Evolutionary conservation across 164 flowering plant species (phyloP), one percentile per base, ranked within the genome.

Genomic region (Kingdonia uniflora): DNA sequence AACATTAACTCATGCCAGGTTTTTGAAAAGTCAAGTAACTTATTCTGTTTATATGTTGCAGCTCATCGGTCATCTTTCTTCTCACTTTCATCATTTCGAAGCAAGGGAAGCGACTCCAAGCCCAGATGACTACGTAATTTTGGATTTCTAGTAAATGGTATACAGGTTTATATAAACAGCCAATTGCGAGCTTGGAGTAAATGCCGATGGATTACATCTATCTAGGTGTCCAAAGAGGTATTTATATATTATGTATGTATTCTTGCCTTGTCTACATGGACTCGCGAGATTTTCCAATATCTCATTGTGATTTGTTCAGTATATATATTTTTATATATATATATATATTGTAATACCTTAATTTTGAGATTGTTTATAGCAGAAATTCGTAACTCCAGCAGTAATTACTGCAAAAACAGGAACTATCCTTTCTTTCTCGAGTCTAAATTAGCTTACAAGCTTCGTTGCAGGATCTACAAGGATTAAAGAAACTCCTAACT

Each of bases 1-100:
- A n/a, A 20, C 23, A 6, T 14, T 6, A 37, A 37, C 40, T 13
- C 7, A 23, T 5, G 16, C 19, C 37, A 29, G 11, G 25, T 12
- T 16, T 16, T 51, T 19, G 8, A 37, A 11, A 19, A 16, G 19
- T 51, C 11, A 50, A 14, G 8, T 51, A 6, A 22, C 51, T 25
- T 4, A 14, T 25, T 13, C 17, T 16, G 43, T 8, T 52, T 37
- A n/a, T 26, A 10, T 26, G 12, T 14, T 47, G 24, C 95, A 92
- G 98, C 91, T 22, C 88, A 95, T 20, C 68, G 86, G 54, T 92
- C 98, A 52, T 92, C 98, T 50, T 92, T 92, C 69, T 92, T 92
- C 74, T 92, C 95, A 2, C 81, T 88, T 39, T 84, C 96, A 14
- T 60, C 87, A 14, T 94, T 94, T 48, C 79, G 95, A 56, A 88